These are phyloP conservation scores for Arabidopsis arenosa DNA, from an alignment of 345 rosid genomes.

Conservation along the genomic window DNA sequence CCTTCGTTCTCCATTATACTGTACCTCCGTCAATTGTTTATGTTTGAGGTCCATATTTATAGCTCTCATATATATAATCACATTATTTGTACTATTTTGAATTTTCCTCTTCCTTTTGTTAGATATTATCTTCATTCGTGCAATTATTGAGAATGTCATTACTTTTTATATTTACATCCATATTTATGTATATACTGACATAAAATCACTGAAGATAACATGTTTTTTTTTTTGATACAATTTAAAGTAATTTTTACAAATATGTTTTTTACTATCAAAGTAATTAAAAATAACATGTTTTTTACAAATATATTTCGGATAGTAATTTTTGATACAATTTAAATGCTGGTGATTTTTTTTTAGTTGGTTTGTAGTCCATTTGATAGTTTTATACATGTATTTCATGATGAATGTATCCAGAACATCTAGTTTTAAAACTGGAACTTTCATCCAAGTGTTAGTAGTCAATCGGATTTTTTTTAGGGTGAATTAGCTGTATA, in stretches of 20 bases:
- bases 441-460: not conserved
- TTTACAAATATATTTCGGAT: not conserved
- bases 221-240: too few relatives aligned
- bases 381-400: too few relatives aligned
- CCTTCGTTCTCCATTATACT: constrained; percentile 3
- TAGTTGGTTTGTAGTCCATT: too few relatives aligned
- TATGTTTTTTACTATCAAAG: too few relatives aligned
- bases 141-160: not conserved
- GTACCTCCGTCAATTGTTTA: constrained; percentile 1
- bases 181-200: too few relatives aligned
- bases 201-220: too few relatives aligned
- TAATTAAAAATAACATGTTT: too few relatives aligned
- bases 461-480: not conserved
- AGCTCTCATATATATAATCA: not conserved
- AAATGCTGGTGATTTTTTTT: too few relatives aligned
- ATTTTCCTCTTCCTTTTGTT: not conserved
- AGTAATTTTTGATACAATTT: not conserved
- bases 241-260: too few relatives aligned
- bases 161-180: not conserved
- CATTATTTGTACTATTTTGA: not conserved
- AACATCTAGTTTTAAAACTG: not conserved
- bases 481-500: too few relatives aligned
- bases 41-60: not conserved
- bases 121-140: constrained; percentile 3
- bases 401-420: too few relatives aligned